Percentiles rank a stretch among this genome's conserved stretches.
These are phyloP conservation scores for Panicum miliaceum DNA, from an alignment of 176 grass and related monocot species.

Conservation along the genomic window DNA sequence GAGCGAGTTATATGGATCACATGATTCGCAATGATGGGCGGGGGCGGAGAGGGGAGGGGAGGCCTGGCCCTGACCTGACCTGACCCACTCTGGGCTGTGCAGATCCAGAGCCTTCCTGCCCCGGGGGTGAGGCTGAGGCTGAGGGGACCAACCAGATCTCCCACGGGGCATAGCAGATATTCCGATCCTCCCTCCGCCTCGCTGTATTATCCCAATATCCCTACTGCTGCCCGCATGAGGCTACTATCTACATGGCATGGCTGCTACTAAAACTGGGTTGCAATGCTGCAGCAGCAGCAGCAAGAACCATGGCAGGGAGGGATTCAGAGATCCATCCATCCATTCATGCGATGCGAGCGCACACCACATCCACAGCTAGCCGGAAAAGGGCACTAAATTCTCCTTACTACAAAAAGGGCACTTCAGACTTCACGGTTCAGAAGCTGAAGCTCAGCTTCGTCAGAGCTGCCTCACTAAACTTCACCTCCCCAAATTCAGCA, in stretches of 20 bases:
- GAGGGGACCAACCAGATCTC: slow-evolving; percentile 46
- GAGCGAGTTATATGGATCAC: slow-evolving; percentile 47
- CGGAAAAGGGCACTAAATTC: not conserved
- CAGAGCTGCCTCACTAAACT: not conserved
- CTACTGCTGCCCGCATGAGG: not conserved
- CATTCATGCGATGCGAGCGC: not conserved
- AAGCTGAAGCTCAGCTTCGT: not conserved
- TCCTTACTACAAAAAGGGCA: not conserved
- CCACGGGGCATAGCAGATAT: slow-evolving; percentile 35
- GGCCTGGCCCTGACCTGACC: not conserved
- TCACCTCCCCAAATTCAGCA: slow-evolving; percentile 30
- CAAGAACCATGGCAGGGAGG: not conserved
- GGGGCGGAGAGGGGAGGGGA: not conserved
- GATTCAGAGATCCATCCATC: not conserved
- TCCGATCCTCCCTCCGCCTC: not conserved
- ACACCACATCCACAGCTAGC: not conserved
- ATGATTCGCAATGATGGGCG: slow-evolving; percentile 56
- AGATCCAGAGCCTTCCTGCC: slow-evolving; percentile 54
- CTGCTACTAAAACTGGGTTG: not conserved
- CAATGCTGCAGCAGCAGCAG: not conserved
- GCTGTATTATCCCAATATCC: not conserved
- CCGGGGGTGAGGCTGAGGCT: not conserved
- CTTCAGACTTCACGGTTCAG: not conserved
- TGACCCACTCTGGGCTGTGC: slow-evolving; percentile 38
- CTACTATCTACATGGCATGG: not conserved